Percentiles rank a stretch among this genome's conserved stretches.
phyloP scores from a whole-genome alignment of 331 rosid genomes.

The Telfairia occidentalis region DNA sequence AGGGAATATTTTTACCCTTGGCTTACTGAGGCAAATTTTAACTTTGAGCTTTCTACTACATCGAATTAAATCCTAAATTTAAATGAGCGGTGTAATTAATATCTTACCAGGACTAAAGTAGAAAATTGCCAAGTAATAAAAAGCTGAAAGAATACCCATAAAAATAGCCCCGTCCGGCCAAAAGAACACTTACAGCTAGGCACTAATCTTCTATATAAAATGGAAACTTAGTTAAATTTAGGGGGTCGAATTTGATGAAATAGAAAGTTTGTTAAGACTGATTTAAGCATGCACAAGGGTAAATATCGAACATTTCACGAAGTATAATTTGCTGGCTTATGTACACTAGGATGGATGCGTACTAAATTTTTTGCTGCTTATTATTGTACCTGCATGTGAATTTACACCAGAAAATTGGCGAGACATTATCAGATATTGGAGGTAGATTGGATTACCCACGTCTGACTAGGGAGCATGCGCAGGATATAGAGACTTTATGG shows the following conservation, averaged over 20 bases:
- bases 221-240: background rate
- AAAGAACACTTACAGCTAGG: background rate
- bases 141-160: background rate
- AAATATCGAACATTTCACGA: background rate
- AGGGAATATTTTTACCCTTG: background rate
- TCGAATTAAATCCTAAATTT: background rate
- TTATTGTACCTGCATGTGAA: background rate
- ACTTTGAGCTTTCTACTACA: background rate
- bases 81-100: background rate
- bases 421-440: conserved; percentile 73
- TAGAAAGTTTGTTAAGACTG: background rate
- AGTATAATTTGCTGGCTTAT: background rate
- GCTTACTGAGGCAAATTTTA: background rate
- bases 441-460: conserved; percentile 72
- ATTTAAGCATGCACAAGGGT: background rate
- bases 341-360: background rate
- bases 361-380: background rate
- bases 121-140: no score
- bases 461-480: conserved; percentile 71
- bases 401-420: conserved; percentile 58
- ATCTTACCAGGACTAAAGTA: background rate
- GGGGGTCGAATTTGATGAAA: background rate
- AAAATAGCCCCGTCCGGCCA: background rate
- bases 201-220: background rate
- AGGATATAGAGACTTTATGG: conserved; percentile 81